Percentiles rank a stretch among this genome's conserved stretches.
Conservation (phyloP, 2,329 filamentous ascomycete genomes). For the Dothistroma pini region DNA sequence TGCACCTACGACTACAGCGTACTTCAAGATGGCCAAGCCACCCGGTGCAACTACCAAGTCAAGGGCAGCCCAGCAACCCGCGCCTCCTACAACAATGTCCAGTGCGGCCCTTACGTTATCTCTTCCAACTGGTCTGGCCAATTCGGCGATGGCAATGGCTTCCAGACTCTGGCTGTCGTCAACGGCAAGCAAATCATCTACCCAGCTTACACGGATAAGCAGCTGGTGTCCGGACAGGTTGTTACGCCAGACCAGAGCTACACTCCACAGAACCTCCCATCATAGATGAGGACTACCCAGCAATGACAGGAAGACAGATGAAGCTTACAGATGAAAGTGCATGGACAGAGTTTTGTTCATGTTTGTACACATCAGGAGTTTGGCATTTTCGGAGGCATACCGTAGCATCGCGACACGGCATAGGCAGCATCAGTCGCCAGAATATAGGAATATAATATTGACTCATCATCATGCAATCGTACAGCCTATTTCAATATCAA, state of each 20-base stretch:
- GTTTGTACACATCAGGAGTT: background rate
- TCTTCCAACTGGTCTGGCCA: conserved; percentile 21
- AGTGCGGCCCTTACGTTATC: conserved; percentile 22
- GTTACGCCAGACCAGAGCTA: conserved; percentile 27
- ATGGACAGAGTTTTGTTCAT: background rate
- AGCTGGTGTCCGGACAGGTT: conserved; percentile 16
- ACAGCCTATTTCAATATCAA: too few species aligned
- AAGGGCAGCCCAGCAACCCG: conserved; percentile 19
- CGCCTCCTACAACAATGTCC: conserved; percentile 16
- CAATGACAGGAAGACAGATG: background rate
- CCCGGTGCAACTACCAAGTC: conserved; percentile 18
- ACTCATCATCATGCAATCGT: too few species aligned
- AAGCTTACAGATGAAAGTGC: background rate
- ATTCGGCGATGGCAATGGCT: conserved; percentile 21
- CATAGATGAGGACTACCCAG: conserved; percentile 11
- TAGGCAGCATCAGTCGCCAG: background rate
- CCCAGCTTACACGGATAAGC: conserved; percentile 22
- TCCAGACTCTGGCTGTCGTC: conserved; percentile 21
- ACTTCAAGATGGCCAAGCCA: conserved; percentile 2
- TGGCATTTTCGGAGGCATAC: background rate
- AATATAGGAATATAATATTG: background rate
- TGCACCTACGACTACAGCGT: conserved; percentile 7
- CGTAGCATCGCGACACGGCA: background rate
- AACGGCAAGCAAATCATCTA: conserved; percentile 21
- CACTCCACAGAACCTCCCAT: conserved; percentile 21